Evolutionary conservation across 345 rosid species (phyloP).

Genomic region (Hibiscus mutabilis): DNA sequence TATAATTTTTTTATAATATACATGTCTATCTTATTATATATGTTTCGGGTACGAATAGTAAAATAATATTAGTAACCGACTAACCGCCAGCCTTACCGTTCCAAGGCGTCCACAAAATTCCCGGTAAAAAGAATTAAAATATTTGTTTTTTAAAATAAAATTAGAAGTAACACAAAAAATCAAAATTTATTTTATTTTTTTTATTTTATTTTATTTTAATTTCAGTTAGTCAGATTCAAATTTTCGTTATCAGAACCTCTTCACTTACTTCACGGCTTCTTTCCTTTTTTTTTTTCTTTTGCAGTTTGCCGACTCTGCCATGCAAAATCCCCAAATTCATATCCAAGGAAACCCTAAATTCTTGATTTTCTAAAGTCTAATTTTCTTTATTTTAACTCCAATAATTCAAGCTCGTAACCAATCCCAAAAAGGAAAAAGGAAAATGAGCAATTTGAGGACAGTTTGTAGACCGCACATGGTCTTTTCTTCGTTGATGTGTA

Average conservation of each 20-base stretch:
- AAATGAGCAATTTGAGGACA: conserved; percentile 55
- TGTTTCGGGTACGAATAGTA: too few species aligned
- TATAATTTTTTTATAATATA: too few species aligned
- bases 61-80: too few species aligned
- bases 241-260: background rate
- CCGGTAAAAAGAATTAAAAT: too few species aligned
- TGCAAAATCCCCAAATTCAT: background rate
- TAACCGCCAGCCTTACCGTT: too few species aligned
- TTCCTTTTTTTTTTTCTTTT: background rate
- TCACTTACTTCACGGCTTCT: background rate
- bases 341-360: background rate
- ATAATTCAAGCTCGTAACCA: background rate
- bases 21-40: too few species aligned
- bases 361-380: background rate
- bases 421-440: background rate
- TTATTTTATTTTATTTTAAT: too few species aligned
- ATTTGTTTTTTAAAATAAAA: too few species aligned
- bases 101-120: too few species aligned
- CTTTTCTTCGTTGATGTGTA: conserved; percentile 45
- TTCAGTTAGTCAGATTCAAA: background rate
- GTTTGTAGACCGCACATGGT: conserved; percentile 57
- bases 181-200: too few species aligned
- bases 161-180: too few species aligned
- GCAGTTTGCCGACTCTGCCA: background rate
- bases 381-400: background rate